Evolutionary conservation across 176 grass and related monocot genomes (phyloP).

Genomic region (Otatea glauca): DNA sequence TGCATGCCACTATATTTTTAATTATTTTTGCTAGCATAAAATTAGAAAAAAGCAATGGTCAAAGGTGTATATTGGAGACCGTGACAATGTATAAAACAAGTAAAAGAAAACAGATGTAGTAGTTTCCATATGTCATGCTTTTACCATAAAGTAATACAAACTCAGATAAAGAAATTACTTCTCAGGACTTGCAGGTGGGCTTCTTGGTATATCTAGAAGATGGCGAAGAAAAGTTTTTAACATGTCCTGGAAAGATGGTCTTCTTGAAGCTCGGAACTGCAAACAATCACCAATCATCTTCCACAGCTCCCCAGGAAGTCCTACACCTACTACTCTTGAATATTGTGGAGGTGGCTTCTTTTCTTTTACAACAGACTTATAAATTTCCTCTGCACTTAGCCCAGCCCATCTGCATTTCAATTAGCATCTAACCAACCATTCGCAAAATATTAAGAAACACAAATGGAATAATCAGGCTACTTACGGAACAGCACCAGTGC

Average conservation of each 20-base stretch:
- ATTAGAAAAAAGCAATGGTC: neutral
- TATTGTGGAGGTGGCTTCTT: slow-evolving; percentile 93
- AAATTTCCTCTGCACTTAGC: slow-evolving; percentile 88
- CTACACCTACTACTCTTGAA: slow-evolving; percentile 95
- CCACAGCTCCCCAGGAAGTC: slow-evolving; percentile 96
- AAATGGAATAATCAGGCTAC: slow-evolving; percentile 65
- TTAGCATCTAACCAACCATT: slow-evolving; percentile 51
- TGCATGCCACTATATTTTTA: slow-evolving; percentile 7
- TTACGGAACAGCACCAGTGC: slow-evolving; percentile 99
- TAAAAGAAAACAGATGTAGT: neutral
- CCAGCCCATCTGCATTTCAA: slow-evolving; percentile 97
- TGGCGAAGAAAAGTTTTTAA: slow-evolving; percentile 92
- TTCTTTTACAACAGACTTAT: slow-evolving; percentile 79
- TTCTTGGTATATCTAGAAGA: slow-evolving; percentile 95
- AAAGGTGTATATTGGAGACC: neutral
- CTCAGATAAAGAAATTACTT: slow-evolving; percentile 62
- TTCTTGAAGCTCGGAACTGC: slow-evolving; percentile 76
- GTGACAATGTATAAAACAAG: neutral
- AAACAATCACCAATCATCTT: slow-evolving; percentile 99
- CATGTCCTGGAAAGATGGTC: slow-evolving; percentile 95
- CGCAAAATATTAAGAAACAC: slow-evolving; percentile 40
- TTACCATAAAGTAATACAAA: slow-evolving; percentile 35
- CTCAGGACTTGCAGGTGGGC: slow-evolving; percentile 85
- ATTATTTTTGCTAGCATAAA: neutral
- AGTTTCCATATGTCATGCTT: slow-evolving; percentile 29